phyloP scores from a whole-genome alignment of 2,329 filamentous ascomycete species.

The Fusarium marasasianum region DNA sequence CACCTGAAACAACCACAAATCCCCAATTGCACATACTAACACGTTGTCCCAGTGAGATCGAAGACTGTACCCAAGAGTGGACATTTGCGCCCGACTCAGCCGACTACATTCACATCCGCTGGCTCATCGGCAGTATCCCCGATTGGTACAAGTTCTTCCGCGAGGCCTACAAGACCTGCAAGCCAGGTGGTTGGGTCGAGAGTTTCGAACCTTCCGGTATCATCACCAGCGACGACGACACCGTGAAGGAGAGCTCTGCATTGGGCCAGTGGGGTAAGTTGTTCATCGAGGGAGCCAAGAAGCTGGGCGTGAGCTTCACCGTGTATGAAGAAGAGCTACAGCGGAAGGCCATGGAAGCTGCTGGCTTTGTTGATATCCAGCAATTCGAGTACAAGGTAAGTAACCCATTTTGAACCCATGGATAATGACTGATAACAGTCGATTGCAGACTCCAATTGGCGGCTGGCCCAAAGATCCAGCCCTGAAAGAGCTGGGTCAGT shows the following conservation, averaged over 20 bases:
- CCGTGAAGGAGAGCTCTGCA: conserved; percentile 6
- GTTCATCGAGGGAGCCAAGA: conserved; percentile 10
- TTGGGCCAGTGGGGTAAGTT: conserved; percentile 14
- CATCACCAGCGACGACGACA: conserved; percentile 4
- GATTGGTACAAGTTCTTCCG: conserved; percentile 10
- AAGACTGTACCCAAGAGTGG: conserved; percentile 19
- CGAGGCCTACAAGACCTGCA: conserved; percentile 8
- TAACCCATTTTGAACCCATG: fast-evolving
- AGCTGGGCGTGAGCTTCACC: not conserved
- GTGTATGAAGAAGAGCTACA: conserved; percentile 3
- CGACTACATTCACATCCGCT: conserved; percentile 16
- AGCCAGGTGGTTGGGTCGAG: conserved; percentile 11
- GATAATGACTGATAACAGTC: not conserved
- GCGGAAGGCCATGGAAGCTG: conserved; percentile 5
- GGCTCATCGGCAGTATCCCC: not conserved
- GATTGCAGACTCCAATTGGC: not conserved
- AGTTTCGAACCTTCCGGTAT: not conserved
- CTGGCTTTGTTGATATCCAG: conserved; percentile 9
- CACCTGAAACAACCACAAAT: fast-evolving
- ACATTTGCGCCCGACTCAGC: conserved; percentile 8
- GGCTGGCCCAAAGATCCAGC: conserved; percentile 2
- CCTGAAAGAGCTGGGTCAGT: conserved; percentile 1
- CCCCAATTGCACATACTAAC: not conserved
- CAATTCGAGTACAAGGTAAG: conserved; percentile 12
- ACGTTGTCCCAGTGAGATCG: not conserved